Evolutionary conservation across 2,329 filamentous ascomycete genomes (phyloP), one percentile per base, ranked within the genome.

Genomic region (Leptosphaerulina australis): DNA sequence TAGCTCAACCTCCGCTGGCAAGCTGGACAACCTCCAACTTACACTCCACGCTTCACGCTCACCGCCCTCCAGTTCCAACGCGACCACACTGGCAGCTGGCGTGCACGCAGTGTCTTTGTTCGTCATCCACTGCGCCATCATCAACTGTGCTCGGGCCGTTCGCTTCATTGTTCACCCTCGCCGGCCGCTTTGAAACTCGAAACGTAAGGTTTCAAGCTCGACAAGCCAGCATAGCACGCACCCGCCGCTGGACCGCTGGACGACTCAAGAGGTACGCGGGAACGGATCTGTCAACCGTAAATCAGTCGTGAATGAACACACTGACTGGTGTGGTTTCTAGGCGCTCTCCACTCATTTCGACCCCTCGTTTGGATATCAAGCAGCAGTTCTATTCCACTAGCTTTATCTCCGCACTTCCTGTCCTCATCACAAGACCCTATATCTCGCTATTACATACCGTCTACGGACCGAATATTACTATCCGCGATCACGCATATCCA

Each of bases 171-270:
- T 64, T 53, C 58, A 50, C 51, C 40, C 50, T 43, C 50, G 48
- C 56, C 58, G 44, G 39, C 63, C 55, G 62, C 66, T 59, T 62
- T 62, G 65, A 66, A 63, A 66, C 66, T 62, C 63, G 56, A 59
- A 64, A 71, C 69, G 65, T 68, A 67, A 67, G 68, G 71, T 73
- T 72, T 73, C 69, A 69, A 66, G 56, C 59, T 64, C 64, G 47
- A 60, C 63, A 58, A 63, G 55, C 59, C 61, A 60, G 59, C 66
- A 64, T 63, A 66, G 64, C 71, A 73, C 69, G 64, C 69, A 61
- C 60, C 63, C 41, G 53, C 58, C 60, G 48, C 56, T 55, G 57
- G 58, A 63, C 63, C 60, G 64, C 60, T 53, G 51, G 48, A 59
- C 44, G 51, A 64, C 58, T 62, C 60, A 63, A 53, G 44, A 65